Conservation (phyloP, 345 rosid genomes). For the Euphorbia peplus region DNA sequence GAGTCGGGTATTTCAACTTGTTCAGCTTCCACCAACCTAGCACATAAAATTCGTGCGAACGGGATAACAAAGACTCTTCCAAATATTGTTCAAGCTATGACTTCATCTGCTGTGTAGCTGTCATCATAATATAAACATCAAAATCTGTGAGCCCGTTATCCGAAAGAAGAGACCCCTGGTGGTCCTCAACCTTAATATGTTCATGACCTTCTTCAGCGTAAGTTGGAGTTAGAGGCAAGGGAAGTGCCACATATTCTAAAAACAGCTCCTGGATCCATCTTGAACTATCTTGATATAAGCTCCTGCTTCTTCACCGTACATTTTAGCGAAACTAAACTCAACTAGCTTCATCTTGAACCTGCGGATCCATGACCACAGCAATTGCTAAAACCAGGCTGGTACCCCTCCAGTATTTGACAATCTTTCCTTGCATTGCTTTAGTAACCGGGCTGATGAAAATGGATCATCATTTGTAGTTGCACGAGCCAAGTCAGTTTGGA, state of each 20-base stretch:
- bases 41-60: conserved; percentile 72
- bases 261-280: conserved; percentile 80
- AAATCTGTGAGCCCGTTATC: conserved; percentile 76
- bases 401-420: conserved; percentile 72
- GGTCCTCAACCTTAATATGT: conserved; percentile 33
- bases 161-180: conserved; percentile 40
- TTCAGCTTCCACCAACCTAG: conserved; percentile 92
- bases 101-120: conserved; percentile 61
- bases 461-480: conserved; percentile 56
- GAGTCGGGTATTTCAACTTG: conserved; percentile 75
- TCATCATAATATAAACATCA: conserved; percentile 76
- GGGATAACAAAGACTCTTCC: conserved; percentile 75
- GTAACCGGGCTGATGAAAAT: conserved; percentile 41
- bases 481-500: conserved; percentile 66
- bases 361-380: conserved; percentile 96
- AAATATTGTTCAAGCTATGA: conserved; percentile 86
- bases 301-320: conserved; percentile 75
- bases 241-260: conserved; percentile 66
- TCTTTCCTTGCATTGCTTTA: conserved; percentile 58
- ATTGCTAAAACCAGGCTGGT: conserved; percentile 79
- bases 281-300: conserved; percentile 62
- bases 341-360: conserved; percentile 94
- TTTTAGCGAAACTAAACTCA: conserved; percentile 85
- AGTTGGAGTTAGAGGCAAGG: conserved; percentile 59
- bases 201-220: conserved; percentile 53